These are phyloP conservation scores for Dictyostelium brefeldianum DNA, from an alignment of 78 protist species.

Conservation along the genomic window DNA sequence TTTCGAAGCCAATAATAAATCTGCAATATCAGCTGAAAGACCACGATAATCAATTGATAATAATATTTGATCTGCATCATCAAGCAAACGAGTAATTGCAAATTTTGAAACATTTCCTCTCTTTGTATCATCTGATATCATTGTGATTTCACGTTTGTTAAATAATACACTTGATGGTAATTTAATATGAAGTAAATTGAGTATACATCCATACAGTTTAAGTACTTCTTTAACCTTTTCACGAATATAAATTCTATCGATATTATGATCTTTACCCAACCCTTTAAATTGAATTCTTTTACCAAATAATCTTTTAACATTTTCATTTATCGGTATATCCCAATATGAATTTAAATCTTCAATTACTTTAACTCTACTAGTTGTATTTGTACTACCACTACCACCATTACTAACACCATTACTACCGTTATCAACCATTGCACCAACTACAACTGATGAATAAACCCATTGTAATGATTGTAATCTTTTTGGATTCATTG, in stretches of 20 bases:
- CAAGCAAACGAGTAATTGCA: conserved; percentile 28
- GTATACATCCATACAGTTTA: conserved; percentile 16
- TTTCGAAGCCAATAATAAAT: conserved; percentile 49
- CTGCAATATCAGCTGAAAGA: conserved; percentile 52
- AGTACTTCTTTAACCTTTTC: conserved; percentile 67
- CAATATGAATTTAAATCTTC: conserved; percentile 35
- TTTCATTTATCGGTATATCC: conserved; percentile 59
- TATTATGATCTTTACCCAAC: conserved; percentile 47
- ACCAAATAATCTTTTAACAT: conserved; percentile 27
- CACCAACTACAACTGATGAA: conserved; percentile 41
- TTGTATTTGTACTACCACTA: too few relatives aligned
- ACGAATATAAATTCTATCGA: conserved; percentile 53
- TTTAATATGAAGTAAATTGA: background rate
- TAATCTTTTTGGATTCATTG: conserved; percentile 52
- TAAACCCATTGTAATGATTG: conserved; percentile 50
- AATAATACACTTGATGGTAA: conserved; percentile 44
- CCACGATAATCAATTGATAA: conserved; percentile 61
- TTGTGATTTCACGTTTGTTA: conserved; percentile 54
- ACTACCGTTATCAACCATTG: background rate
- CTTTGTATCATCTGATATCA: conserved; percentile 67
- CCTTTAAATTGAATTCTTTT: conserved; percentile 59
- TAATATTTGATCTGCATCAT: conserved; percentile 72
- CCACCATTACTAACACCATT: background rate
- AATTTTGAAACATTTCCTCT: conserved; percentile 67
- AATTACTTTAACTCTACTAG: background rate